A percentile compares a stretch with the other conserved stretches of the same genome.
Evolutionary conservation across 169 alveolate genomes (phyloP).

Genomic region (Fabrea salina): DNA sequence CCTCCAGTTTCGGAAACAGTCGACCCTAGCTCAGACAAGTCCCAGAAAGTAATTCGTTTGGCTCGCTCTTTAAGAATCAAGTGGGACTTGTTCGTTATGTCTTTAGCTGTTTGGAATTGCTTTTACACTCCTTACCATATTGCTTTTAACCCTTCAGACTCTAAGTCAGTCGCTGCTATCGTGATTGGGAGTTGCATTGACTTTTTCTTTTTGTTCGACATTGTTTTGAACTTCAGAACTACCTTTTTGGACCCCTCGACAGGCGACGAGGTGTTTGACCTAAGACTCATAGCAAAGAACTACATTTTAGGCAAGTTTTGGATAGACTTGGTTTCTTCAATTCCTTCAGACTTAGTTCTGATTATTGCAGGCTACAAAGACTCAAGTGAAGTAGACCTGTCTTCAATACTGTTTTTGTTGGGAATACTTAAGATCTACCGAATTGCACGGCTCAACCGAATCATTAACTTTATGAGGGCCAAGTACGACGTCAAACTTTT

Average conservation of each 20-base stretch:
- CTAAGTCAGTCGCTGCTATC: background rate
- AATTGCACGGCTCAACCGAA: background rate
- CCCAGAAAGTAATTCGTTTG: background rate
- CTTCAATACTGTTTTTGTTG: background rate
- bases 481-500: background rate
- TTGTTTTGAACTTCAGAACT: constrained; percentile 42
- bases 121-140: background rate
- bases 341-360: constrained; percentile 32
- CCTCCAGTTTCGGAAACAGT: too few species aligned
- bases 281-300: constrained; percentile 15
- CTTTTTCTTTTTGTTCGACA: constrained; percentile 33
- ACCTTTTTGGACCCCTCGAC: constrained; percentile 27
- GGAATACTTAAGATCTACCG: background rate
- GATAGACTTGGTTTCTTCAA: constrained; percentile 38
- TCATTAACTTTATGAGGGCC: background rate
- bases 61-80: background rate
- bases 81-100: constrained; percentile 1
- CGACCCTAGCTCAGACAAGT: background rate
- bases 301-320: constrained; percentile 26
- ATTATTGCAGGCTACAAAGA: background rate
- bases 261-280: constrained; percentile 32
- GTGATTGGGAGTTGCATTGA: constrained; percentile 1
- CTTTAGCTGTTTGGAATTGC: background rate
- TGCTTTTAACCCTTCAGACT: constrained; percentile 68
- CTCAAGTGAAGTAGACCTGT: background rate